Conservation (phyloP, 73 alveolate species). For the Paramecium biaurelia region DNA sequence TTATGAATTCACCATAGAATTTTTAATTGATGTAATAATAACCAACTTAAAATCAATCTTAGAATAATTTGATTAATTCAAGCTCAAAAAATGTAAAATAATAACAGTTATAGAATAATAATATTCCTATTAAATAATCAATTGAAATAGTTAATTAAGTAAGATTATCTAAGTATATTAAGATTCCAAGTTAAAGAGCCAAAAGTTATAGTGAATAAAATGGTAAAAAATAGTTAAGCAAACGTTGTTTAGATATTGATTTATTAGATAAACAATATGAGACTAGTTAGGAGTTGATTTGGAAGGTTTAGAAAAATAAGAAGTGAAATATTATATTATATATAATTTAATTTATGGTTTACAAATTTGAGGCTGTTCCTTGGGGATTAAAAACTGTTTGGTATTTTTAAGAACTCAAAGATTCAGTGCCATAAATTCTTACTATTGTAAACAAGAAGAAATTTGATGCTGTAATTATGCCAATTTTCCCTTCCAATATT, state of each 20-base stretch:
- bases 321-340: not conserved
- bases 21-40: not conserved
- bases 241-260: not conserved
- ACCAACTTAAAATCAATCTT: not conserved
- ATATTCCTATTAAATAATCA: not conserved
- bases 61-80: not conserved
- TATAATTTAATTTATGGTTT: conserved; percentile 13
- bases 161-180: not conserved
- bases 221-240: not conserved
- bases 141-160: not conserved
- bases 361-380: conserved; percentile 44
- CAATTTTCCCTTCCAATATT: not conserved
- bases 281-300: not conserved
- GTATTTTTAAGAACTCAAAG: conserved; percentile 19
- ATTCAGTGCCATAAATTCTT: not conserved
- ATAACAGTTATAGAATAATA: not conserved
- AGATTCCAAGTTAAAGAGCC: not conserved
- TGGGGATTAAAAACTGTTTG: conserved; percentile 32
- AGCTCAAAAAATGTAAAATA: not conserved
- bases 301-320: not conserved
- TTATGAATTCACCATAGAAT: not conserved
- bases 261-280: not conserved
- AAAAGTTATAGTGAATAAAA: not conserved
- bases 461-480: conserved; percentile 19
- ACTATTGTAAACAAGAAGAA: not conserved